Evolutionary conservation across 176 grass and related monocot genomes (phyloP), one percentile per base, ranked within the genome.

Genomic region (Otatea glauca): DNA sequence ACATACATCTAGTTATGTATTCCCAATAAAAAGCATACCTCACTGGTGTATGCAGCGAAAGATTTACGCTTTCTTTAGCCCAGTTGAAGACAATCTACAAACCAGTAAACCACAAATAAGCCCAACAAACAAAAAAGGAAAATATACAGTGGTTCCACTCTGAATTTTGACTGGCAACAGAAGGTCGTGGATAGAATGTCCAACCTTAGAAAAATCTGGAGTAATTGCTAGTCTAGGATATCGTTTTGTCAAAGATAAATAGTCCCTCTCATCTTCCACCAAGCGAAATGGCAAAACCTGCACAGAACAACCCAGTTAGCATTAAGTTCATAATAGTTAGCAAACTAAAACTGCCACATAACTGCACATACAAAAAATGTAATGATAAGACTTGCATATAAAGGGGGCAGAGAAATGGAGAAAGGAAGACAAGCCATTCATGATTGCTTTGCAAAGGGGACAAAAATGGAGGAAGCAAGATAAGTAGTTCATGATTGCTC

Each of bases 151-250:
- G 18, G 21, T 53, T 64, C 12, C 43, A 74, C n/a, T 1, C 51
- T 50, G 11, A 82, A 15, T 77, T 77, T 72, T 12, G 27, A 59
- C 11, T 29, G 41, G 69, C 39, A 85, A 78, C 59, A 73, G 7
- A 66, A 32, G 4, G 18, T 29, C 58, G 73, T 49, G 50, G 39
- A 85, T 29, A 85, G 20, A 62, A 81, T 48, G 48, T 34, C 84
- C 16, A 84, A 99, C 96, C 97, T 99, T 99, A 13, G 93, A 94
- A 90, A 99, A 99, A 50, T 99, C 90, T 81, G 91, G 91, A 87
- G 88, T 60, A 88, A 99, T 74, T 70, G 93, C 86, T 77, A 99
- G 78, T 80, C 91, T 92, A 17, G 97, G 91, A 86, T 99, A 99
- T 44, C 97, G 82, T 85, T 92, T 99, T 37, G 91, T 96, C 86